These are phyloP conservation scores for Nitzschia sp. DNA, from an alignment of 108 stramenopile species.

Conservation along the genomic window DNA sequence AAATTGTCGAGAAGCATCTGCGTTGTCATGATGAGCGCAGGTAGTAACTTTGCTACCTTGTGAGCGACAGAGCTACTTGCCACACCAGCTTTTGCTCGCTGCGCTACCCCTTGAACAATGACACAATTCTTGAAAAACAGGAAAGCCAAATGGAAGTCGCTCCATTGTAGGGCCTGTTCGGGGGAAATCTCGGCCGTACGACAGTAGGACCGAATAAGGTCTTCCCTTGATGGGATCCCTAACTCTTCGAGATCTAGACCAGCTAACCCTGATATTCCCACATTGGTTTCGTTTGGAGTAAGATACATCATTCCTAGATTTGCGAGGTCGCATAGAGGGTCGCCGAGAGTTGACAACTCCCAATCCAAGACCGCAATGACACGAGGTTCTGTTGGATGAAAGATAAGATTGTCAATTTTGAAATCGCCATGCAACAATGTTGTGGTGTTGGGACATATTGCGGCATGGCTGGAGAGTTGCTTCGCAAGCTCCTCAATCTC, in stretches of 20 bases:
- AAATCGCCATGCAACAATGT: slow-evolving; percentile 93
- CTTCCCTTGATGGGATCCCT: slow-evolving; percentile 71
- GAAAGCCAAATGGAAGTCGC: slow-evolving; percentile 80
- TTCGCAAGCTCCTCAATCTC: slow-evolving; percentile 48
- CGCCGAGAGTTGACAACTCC: slow-evolving; percentile 93
- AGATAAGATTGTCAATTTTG: slow-evolving; percentile 95
- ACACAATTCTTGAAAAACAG: slow-evolving; percentile 92
- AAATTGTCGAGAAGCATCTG: slow-evolving; percentile 45
- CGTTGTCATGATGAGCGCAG: slow-evolving; percentile 58
- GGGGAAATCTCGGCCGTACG: neutral
- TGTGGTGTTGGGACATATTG: slow-evolving; percentile 50
- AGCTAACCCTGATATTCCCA: slow-evolving; percentile 65
- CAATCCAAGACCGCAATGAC: slow-evolving; percentile 96
- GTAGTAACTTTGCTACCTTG: slow-evolving; percentile 68
- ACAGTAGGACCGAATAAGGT: slow-evolving; percentile 59
- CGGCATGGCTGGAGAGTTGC: slow-evolving; percentile 44
- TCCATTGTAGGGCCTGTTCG: slow-evolving; percentile 48
- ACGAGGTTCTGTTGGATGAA: slow-evolving; percentile 84
- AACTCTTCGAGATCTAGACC: slow-evolving; percentile 34
- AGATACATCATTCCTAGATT: slow-evolving; percentile 90
- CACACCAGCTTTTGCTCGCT: slow-evolving; percentile 76
- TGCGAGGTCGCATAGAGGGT: slow-evolving; percentile 90
- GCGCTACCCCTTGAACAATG: slow-evolving; percentile 94
- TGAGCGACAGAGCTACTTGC: slow-evolving; percentile 78
- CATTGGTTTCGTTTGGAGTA: slow-evolving; percentile 54